Evolutionary conservation across 1,284 basidiomycete species (phyloP).

Genomic region (Fomitopsis pinicola): DNA sequence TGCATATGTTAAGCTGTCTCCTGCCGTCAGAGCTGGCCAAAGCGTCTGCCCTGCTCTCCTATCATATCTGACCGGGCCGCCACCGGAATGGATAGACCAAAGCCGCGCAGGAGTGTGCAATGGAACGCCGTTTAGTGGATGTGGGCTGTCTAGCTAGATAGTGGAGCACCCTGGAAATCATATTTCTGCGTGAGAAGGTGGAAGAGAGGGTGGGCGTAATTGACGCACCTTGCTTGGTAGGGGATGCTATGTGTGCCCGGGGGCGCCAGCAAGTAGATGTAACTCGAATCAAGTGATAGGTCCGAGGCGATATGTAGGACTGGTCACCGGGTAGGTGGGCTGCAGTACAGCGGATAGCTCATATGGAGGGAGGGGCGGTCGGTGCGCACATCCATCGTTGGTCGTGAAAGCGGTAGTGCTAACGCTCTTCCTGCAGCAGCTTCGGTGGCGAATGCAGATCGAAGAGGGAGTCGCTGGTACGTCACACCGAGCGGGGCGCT

Average conservation of each 20-base stretch:
- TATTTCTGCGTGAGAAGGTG: not conserved
- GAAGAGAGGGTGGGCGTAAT: not conserved
- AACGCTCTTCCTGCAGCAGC: not conserved
- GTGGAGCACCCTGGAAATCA: not conserved
- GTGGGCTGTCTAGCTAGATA: not conserved
- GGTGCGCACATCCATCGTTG: not conserved
- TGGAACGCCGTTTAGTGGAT: not conserved
- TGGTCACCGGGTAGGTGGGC: not conserved
- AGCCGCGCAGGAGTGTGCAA: not conserved
- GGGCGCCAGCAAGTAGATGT: not conserved
- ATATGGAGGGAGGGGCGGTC: not conserved
- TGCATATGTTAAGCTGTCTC: too few species aligned
- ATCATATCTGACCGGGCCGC: not conserved
- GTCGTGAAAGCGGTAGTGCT: not conserved
- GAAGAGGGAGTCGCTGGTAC: not conserved
- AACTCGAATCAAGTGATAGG: constrained; percentile 11
- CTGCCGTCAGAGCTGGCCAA: not conserved
- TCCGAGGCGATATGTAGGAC: not conserved
- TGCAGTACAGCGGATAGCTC: not conserved
- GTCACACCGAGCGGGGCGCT: not conserved
- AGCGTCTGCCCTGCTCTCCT: not conserved
- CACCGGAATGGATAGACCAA: not conserved
- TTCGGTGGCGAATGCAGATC: not conserved
- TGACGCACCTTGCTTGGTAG: not conserved
- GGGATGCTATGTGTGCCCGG: not conserved